Base-by-base conservation (phyloP, 176 grass and related monocot species). In the Olyra latifolia region DNA sequence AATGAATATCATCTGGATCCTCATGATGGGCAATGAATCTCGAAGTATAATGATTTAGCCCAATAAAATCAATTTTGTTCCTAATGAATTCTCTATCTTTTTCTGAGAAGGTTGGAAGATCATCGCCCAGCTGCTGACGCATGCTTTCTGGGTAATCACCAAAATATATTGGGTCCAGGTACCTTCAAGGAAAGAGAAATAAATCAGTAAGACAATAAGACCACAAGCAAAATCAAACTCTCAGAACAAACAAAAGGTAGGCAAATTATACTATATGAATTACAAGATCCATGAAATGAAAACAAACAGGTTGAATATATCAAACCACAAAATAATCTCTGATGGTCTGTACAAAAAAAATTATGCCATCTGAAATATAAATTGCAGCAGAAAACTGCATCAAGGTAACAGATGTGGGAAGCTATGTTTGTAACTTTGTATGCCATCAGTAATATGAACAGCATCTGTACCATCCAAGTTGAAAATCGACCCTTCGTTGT, bases 141-240 rank as follows among this genome's bases (percentile, higher is more conserved):
- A 98, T 98, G 74, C 87, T 86, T 87, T 89, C 86, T 66, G 95
- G 95, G 78, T 98, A 98, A 86, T 95, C 92, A 76, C 95, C 95
- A 14, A 85, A 93, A 79, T 85, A 98, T 88, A 98, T 88, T 72
- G 95, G 95, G 64, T 98, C 95, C 69, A 98, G 80, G 65, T 91
- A 98, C 92, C 95, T 95, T 87, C 20, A 74, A 64, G 25, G 46
- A 62, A 57, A 81, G 45, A 2, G 52, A 80, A 62, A 69, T 47
- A 5, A 19, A 62, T 76, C 19, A 89, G 50, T 0, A 62, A 2
- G 38, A 24, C 19, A 89, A 42, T 0, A 62, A 2, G 38, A 24
- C 19, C n/a, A 13, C 38, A 80, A 42, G 50, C 15, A 32, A 35
- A 49, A 68, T 68, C 52, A 84, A 23, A 8, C 64, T 53, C 35